Conservation (phyloP, 2,329 filamentous ascomycete genomes). For the Fusarium graminum region DNA sequence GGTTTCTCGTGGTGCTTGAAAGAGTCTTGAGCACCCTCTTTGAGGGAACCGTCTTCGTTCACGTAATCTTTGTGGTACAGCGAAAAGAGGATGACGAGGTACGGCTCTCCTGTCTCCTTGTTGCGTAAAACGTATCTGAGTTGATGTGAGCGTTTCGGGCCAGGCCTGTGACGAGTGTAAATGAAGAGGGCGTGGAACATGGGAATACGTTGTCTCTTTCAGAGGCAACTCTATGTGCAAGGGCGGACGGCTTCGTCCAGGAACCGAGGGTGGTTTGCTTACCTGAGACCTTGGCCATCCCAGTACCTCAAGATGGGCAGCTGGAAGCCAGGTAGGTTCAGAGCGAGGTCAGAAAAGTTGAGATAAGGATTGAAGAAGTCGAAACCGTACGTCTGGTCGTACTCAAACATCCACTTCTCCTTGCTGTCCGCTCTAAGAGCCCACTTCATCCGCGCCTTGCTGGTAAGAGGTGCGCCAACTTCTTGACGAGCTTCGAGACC, state of each 20-base stretch:
- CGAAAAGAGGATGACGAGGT: constrained; percentile 85
- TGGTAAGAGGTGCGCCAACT: constrained; percentile 64
- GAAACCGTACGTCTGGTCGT: constrained; percentile 64
- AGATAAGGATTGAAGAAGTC: constrained; percentile 94
- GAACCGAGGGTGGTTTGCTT: constrained; percentile 52
- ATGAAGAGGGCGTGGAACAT: constrained; percentile 33
- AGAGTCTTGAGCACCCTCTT: constrained; percentile 55
- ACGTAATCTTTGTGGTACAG: constrained; percentile 78
- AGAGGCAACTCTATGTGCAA: neutral
- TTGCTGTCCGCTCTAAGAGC: constrained; percentile 64
- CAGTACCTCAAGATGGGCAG: constrained; percentile 82
- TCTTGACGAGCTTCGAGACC: constrained; percentile 61
- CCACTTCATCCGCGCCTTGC: constrained; percentile 71
- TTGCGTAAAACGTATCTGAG: constrained; percentile 95
- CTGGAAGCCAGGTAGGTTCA: constrained; percentile 79
- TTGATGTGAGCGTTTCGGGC: constrained; percentile 77
- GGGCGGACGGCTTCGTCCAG: neutral
- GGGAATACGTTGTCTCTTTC: neutral
- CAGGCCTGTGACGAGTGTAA: constrained; percentile 48
- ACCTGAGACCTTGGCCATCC: constrained; percentile 83
- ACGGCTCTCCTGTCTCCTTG: constrained; percentile 76
- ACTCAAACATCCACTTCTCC: constrained; percentile 67
- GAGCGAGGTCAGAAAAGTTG: constrained; percentile 81
- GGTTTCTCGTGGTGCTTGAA: constrained; percentile 23
- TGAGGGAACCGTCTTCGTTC: constrained; percentile 69